Percentiles rank a stretch among this genome's conserved stretches.
These are phyloP conservation scores for Chrysanthemum lavandulifolium DNA, from an alignment of 129 eudicot species.

Conservation along the genomic window DNA sequence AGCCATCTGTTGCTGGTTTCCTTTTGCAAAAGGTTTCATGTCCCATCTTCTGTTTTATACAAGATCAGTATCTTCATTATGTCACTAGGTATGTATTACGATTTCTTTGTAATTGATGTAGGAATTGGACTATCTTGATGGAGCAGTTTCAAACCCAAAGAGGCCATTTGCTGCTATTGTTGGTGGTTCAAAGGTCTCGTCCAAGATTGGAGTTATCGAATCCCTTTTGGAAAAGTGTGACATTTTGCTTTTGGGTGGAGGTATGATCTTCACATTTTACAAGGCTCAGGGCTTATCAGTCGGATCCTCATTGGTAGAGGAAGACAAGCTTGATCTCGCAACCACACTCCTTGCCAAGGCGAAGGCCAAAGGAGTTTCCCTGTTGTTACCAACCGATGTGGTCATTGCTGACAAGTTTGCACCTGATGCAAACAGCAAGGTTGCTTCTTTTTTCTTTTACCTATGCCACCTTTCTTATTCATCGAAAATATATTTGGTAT, in stretches of 20 bases:
- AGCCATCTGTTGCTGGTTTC: constrained; percentile 57
- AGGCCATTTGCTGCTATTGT: constrained; percentile 82
- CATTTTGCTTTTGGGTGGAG: constrained; percentile 58
- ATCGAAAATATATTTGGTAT: no score
- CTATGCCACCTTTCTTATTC: background rate
- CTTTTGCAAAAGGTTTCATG: constrained; percentile 57
- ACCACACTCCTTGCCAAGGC: constrained; percentile 55
- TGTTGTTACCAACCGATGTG: constrained; percentile 54
- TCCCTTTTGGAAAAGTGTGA: constrained; percentile 65
- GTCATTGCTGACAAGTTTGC: constrained; percentile 63
- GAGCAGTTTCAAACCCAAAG: constrained; percentile 60
- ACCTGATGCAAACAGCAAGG: constrained; percentile 63
- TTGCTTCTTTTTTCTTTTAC: constrained; percentile 17
- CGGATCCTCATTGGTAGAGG: constrained; percentile 41
- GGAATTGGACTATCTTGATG: constrained; percentile 75
- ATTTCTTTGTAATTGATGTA: constrained; percentile 23
- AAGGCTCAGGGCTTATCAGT: constrained; percentile 70
- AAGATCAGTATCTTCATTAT: background rate
- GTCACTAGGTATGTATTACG: background rate
- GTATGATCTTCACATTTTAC: constrained; percentile 62
- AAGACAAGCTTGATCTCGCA: constrained; percentile 45
- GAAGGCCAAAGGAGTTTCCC: constrained; percentile 55
- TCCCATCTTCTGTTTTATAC: background rate
- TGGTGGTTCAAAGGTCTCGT: constrained; percentile 73
- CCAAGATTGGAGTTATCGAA: constrained; percentile 70